Evolutionary conservation across 352 stramenopile genomes (phyloP).

Genomic region (Phytophthora uliginosa): DNA sequence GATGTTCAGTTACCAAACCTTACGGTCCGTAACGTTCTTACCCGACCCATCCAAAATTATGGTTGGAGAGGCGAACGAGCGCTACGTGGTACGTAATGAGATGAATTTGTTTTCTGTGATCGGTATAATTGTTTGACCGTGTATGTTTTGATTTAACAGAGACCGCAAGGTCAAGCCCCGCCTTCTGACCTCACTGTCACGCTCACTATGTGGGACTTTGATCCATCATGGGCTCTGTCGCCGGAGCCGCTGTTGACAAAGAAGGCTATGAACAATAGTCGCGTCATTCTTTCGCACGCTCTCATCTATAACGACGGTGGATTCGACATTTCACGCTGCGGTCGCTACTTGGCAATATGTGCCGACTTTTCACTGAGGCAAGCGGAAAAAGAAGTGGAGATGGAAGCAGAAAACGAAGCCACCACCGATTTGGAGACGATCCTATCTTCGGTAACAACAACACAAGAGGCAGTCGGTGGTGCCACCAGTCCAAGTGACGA

Average conservation of each 20-base stretch:
- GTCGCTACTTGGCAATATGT: slow-evolving; percentile 95
- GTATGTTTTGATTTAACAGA: slow-evolving; percentile 39
- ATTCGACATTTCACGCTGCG: slow-evolving; percentile 97
- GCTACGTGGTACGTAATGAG: slow-evolving; percentile 72
- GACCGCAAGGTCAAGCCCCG: slow-evolving; percentile 76
- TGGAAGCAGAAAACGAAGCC: slow-evolving; percentile 82
- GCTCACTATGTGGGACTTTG: slow-evolving; percentile 96
- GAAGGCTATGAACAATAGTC: slow-evolving; percentile 89
- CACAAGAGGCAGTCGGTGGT: slow-evolving; percentile 65
- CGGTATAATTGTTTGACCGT: not conserved
- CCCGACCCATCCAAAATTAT: slow-evolving; percentile 93
- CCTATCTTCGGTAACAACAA: slow-evolving; percentile 59
- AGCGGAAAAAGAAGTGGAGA: slow-evolving; percentile 88
- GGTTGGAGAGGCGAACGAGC: slow-evolving; percentile 95
- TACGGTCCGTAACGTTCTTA: slow-evolving; percentile 96
- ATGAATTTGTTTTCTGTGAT: not conserved
- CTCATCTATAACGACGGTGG: slow-evolving; percentile 98
- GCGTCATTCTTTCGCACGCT: slow-evolving; percentile 90
- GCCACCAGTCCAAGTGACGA: slow-evolving; percentile 70
- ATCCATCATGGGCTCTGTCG: slow-evolving; percentile 83
- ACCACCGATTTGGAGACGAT: slow-evolving; percentile 83
- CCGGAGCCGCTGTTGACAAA: slow-evolving; percentile 77
- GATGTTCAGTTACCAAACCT: slow-evolving; percentile 92
- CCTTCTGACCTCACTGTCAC: slow-evolving; percentile 95
- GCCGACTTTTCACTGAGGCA: slow-evolving; percentile 94